These are phyloP conservation scores for Silene coronaria DNA, from an alignment of 179 eudicot genomes.

Conservation along the genomic window DNA sequence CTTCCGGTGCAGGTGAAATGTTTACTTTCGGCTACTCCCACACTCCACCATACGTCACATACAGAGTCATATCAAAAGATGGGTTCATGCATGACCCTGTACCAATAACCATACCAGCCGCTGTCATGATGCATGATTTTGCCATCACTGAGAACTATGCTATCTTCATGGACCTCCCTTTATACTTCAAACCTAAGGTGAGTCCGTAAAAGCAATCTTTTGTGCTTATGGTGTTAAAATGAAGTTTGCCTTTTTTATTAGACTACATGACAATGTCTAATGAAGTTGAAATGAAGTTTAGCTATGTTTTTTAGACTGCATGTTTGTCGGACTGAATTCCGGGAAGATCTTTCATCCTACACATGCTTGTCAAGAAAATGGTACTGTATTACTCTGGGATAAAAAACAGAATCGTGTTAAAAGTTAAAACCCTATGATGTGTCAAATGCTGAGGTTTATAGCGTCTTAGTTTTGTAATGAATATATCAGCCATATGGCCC, in stretches of 20 bases:
- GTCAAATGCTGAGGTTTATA: too few relatives aligned
- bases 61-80: constrained; percentile 83
- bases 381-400: too few relatives aligned
- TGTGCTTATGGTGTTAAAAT: neutral
- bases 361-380: too few relatives aligned
- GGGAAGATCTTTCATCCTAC: too few relatives aligned
- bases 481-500: too few relatives aligned
- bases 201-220: constrained; percentile 21
- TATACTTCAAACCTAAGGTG: constrained; percentile 85
- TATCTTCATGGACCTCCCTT: constrained; percentile 86
- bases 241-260: neutral
- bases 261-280: too few relatives aligned
- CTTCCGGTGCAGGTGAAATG: constrained; percentile 73
- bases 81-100: constrained; percentile 93
- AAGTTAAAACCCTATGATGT: too few relatives aligned
- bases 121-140: constrained; percentile 98
- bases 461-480: too few relatives aligned
- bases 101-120: constrained; percentile 70
- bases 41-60: constrained; percentile 68
- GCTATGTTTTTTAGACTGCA: too few relatives aligned
- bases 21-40: constrained; percentile 88
- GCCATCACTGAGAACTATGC: constrained; percentile 95
- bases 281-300: too few relatives aligned
- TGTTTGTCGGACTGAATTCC: too few relatives aligned
- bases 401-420: too few relatives aligned